phyloP scores from a whole-genome alignment of 2,329 filamentous ascomycete species.

The Orbilia oligospora region DNA sequence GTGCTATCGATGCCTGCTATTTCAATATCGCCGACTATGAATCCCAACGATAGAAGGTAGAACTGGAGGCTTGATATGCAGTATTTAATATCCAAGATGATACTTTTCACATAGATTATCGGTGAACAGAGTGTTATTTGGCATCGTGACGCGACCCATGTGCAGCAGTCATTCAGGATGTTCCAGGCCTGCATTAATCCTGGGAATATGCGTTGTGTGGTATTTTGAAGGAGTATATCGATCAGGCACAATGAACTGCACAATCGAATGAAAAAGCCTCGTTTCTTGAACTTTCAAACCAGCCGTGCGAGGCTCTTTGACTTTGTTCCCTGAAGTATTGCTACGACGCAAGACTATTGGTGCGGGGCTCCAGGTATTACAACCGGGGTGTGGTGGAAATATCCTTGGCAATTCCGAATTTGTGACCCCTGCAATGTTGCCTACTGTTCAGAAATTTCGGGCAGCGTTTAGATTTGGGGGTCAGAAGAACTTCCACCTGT shows the following conservation, averaged over 20 bases:
- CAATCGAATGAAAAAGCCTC: neutral
- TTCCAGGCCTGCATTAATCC: neutral
- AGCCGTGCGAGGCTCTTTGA: neutral
- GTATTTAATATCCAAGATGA: neutral
- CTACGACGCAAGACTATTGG: slow-evolving; percentile 1
- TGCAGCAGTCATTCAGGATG: neutral
- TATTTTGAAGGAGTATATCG: neutral
- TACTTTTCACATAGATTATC: neutral
- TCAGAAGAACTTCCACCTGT: neutral
- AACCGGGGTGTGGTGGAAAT: slow-evolving; percentile 3
- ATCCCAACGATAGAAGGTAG: no score
- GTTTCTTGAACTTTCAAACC: neutral
- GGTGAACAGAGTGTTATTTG: neutral
- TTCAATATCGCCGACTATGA: neutral
- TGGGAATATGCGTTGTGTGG: slow-evolving; percentile 15
- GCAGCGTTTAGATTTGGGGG: slow-evolving; percentile 16
- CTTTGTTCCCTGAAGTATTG: slow-evolving; percentile 1
- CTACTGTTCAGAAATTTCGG: neutral
- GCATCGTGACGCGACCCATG: neutral
- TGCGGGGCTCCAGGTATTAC: neutral
- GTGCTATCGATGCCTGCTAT: slow-evolving; percentile 7
- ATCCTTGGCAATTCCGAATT: slow-evolving; percentile 1
- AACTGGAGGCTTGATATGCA: slow-evolving; percentile 8
- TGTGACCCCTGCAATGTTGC: slow-evolving; percentile 30
- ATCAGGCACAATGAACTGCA: neutral